phyloP scores from a whole-genome alignment of 83 land plant genomes.

The Thuja plicata region DNA sequence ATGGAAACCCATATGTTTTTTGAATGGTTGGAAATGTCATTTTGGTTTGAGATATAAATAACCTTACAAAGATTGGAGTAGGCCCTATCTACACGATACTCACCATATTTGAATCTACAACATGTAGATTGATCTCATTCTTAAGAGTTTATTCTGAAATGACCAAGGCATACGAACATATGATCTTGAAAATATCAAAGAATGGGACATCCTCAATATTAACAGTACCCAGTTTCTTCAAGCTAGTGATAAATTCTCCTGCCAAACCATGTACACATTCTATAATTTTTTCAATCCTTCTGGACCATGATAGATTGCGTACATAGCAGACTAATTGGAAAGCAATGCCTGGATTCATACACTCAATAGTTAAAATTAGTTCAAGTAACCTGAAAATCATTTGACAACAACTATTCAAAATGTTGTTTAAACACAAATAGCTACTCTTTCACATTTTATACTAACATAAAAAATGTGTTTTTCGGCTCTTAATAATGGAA shows the following conservation, averaged over 20 bases:
- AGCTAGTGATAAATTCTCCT: constrained; percentile 70
- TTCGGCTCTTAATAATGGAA: too few relatives aligned
- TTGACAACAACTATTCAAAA: not conserved
- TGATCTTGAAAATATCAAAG: constrained; percentile 97
- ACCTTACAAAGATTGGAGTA: not conserved
- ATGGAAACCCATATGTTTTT: not conserved
- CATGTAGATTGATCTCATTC: constrained; percentile 77
- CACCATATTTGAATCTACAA: constrained; percentile 74
- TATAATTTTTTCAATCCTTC: constrained; percentile 91
- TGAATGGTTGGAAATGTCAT: not conserved
- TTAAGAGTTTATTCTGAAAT: constrained; percentile 58
- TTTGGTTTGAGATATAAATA: not conserved
- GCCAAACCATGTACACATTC: constrained; percentile 95
- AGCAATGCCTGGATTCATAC: constrained; percentile 70
- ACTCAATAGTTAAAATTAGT: not conserved
- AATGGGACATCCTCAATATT: constrained; percentile 76
- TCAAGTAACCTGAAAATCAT: not conserved
- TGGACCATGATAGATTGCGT: constrained; percentile 98
- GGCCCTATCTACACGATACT: constrained; percentile 19
- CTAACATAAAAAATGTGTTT: not conserved
- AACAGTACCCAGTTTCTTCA: constrained; percentile 73
- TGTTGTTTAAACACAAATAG: not conserved
- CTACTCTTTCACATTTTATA: too few relatives aligned
- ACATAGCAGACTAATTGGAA: constrained; percentile 99
- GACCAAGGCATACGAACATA: constrained; percentile 67